A percentile compares a stretch with the other conserved stretches of the same genome.
Conservation (phyloP, 345 rosid genomes). For the Turnera subulata region DNA sequence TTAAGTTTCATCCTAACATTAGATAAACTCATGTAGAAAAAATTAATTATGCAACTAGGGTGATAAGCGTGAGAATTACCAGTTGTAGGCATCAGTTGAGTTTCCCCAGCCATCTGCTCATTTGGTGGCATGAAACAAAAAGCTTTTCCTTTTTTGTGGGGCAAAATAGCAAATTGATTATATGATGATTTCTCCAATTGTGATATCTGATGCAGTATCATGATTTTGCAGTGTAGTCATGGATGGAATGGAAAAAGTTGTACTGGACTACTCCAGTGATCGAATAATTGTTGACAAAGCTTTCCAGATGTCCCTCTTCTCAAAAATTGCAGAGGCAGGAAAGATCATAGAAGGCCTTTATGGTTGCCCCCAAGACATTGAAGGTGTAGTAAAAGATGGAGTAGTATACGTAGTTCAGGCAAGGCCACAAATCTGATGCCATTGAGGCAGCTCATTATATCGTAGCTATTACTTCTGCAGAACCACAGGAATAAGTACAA, state of each 20-base stretch:
- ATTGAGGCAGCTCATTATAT: no score
- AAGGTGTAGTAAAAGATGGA: constrained; percentile 39
- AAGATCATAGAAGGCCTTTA: constrained; percentile 31
- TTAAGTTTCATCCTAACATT: background rate
- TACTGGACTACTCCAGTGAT: constrained; percentile 34
- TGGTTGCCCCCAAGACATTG: constrained; percentile 33
- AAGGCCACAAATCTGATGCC: constrained; percentile 29
- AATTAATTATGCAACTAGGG: no score
- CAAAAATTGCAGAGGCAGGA: constrained; percentile 36
- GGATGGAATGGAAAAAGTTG: constrained; percentile 29
- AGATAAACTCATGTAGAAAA: background rate
- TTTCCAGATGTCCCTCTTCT: constrained; percentile 28
- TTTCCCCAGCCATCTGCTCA: no score
- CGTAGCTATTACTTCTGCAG: no score
- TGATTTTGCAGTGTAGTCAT: constrained; percentile 30
- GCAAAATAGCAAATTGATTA: no score
- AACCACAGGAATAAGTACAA: no score
- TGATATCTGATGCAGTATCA: background rate
- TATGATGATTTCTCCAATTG: background rate
- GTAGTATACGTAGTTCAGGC: constrained; percentile 31
- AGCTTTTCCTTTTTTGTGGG: background rate
- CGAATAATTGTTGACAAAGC: constrained; percentile 22
- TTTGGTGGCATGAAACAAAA: background rate
- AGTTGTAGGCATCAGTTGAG: no score
- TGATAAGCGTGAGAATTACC: no score